phyloP scores from a whole-genome alignment of 371 early-diverging fungal genomes.

The Dinochytrium kinnereticum region DNA sequence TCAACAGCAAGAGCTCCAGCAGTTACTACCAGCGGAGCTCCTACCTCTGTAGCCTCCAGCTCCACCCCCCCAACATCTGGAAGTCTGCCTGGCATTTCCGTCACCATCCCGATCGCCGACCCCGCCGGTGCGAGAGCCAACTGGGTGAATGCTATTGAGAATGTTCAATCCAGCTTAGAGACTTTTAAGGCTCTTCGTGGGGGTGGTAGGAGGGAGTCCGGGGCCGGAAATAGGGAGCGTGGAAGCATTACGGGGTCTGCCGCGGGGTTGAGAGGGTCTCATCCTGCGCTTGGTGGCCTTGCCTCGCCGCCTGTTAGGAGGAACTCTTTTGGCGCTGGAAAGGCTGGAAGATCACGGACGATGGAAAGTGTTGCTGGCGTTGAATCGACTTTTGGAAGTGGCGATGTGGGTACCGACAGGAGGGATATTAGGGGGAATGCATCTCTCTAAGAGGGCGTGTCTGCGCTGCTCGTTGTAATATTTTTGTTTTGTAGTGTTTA shows the following conservation, averaged over 20 bases:
- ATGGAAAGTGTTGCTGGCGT: slow-evolving; percentile 9
- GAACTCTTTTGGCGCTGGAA: background rate
- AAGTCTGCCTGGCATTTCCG: background rate
- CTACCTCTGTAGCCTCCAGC: background rate
- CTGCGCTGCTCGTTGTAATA: too few species aligned
- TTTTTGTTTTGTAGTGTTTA: too few species aligned
- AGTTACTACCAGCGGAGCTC: background rate
- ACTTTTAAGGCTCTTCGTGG: slow-evolving; percentile 8
- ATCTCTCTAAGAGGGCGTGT: too few species aligned
- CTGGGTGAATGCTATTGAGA: slow-evolving; percentile 1
- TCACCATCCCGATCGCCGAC: slow-evolving; percentile 9
- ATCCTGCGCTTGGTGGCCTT: background rate
- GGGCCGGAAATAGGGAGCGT: too few species aligned
- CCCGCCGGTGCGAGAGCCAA: background rate
- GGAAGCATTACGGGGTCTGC: too few species aligned
- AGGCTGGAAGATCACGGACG: background rate
- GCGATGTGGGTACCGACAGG: too few species aligned
- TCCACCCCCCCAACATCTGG: background rate
- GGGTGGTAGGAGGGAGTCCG: background rate
- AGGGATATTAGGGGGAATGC: too few species aligned
- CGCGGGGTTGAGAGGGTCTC: too few species aligned
- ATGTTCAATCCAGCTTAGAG: slow-evolving; percentile 2
- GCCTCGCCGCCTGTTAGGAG: background rate
- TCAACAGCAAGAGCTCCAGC: background rate
- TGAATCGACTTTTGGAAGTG: too few species aligned